Evolutionary conservation across 129 eudicot species (phyloP).

Genomic region (Flaveria ramosissima): DNA sequence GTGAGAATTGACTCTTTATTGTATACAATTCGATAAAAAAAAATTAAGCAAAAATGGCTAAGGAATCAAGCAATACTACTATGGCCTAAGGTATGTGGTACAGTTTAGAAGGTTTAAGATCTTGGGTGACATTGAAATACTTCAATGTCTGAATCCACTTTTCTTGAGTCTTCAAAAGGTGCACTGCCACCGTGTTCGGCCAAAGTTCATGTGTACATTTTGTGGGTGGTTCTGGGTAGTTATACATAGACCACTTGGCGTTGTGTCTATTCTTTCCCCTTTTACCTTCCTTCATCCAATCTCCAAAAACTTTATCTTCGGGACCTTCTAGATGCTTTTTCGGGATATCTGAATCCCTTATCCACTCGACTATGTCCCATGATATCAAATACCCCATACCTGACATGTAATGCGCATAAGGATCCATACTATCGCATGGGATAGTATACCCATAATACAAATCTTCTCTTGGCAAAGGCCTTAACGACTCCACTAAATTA

Average conservation of each 20-base stretch:
- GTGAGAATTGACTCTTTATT: constrained; percentile 22
- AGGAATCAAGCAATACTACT: not conserved
- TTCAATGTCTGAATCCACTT: constrained; percentile 79
- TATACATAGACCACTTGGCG: constrained; percentile 96
- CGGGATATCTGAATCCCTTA: constrained; percentile 65
- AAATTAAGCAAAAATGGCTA: constrained; percentile 36
- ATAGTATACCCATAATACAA: constrained; percentile 89
- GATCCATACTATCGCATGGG: constrained; percentile 85
- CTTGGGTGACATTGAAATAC: constrained; percentile 76
- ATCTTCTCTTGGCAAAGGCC: constrained; percentile 71
- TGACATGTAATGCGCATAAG: constrained; percentile 79
- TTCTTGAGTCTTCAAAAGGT: constrained; percentile 78
- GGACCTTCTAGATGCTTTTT: constrained; percentile 68
- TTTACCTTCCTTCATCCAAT: constrained; percentile 67
- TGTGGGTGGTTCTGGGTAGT: constrained; percentile 80
- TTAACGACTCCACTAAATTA: constrained; percentile 60
- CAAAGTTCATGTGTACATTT: constrained; percentile 82
- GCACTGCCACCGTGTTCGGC: constrained; percentile 86
- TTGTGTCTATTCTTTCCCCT: constrained; percentile 72
- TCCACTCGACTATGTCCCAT: constrained; percentile 91
- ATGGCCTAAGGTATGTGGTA: constrained; percentile 66
- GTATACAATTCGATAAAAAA: constrained; percentile 19
- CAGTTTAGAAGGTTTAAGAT: constrained; percentile 75
- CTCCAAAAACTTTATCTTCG: constrained; percentile 77
- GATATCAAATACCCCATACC: constrained; percentile 91